These are phyloP conservation scores for Cynara cardunculus DNA, from an alignment of 129 eudicot species.

Conservation along the genomic window DNA sequence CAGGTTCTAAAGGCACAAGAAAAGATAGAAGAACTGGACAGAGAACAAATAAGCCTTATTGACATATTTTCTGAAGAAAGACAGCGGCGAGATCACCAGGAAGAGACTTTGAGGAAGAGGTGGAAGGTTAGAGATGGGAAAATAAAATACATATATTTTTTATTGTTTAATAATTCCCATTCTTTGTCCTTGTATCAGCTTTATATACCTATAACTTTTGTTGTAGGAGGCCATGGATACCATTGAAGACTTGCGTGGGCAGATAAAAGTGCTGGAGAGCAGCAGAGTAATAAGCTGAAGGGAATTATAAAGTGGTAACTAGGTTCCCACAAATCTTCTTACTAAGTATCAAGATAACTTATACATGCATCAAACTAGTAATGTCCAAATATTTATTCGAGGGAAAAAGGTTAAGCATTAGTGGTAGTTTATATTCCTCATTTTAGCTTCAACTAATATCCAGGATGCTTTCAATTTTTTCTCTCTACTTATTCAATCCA, in stretches of 20 bases:
- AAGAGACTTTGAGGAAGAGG: constrained; percentile 40
- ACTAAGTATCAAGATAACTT: background rate
- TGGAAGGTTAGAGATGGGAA: constrained; percentile 30
- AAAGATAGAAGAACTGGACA: constrained; percentile 22
- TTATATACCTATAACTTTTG: background rate
- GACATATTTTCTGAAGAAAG: constrained; percentile 45
- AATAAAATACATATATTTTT: background rate
- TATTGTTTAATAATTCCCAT: background rate
- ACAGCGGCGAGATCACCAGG: constrained; percentile 27
- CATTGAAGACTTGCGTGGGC: constrained; percentile 30
- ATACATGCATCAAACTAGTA: background rate
- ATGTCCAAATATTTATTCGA: background rate
- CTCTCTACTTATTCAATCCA: background rate
- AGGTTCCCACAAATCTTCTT: background rate
- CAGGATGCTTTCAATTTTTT: background rate
- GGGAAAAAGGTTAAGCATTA: background rate
- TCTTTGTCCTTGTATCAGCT: background rate
- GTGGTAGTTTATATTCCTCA: background rate
- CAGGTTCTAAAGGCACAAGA: constrained; percentile 32
- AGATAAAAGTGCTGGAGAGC: constrained; percentile 28
- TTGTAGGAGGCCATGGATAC: constrained; percentile 42
- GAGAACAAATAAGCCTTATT: constrained; percentile 35
- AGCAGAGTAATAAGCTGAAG: constrained; percentile 1
- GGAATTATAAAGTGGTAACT: background rate
- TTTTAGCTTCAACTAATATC: background rate